These are phyloP conservation scores for Camellia granthamiana DNA, from an alignment of 148 eudicot species.

Conservation along the genomic window DNA sequence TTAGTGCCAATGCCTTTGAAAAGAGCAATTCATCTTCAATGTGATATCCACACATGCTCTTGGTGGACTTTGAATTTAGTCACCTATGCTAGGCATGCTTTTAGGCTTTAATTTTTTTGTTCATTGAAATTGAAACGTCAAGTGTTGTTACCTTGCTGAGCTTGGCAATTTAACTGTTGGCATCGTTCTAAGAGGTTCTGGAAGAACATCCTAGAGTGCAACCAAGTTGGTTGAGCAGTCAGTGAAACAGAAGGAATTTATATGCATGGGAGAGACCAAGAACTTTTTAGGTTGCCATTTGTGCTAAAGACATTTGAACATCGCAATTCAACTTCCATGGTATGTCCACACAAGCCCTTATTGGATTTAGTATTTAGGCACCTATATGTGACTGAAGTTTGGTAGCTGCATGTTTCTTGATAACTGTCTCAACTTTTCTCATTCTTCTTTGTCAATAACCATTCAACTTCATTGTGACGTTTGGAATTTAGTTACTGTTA, in stretches of 20 bases:
- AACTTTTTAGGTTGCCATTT: not conserved
- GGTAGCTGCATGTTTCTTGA: not conserved
- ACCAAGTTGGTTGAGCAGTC: no score
- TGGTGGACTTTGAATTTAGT: not conserved
- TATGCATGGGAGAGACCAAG: no score
- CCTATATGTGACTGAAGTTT: not conserved
- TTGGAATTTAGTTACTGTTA: not conserved
- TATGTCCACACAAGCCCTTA: not conserved
- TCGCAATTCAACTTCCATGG: no score
- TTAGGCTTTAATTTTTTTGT: not conserved
- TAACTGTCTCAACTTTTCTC: not conserved
- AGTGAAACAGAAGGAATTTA: not conserved
- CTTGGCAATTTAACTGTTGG: no score
- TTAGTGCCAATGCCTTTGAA: not conserved
- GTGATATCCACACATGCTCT: not conserved
- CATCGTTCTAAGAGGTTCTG: no score
- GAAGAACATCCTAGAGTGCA: no score
- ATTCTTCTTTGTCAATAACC: slow-evolving; percentile 4
- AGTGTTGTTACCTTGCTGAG: no score
- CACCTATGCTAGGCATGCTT: not conserved
- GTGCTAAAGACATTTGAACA: no score
- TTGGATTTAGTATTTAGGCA: not conserved
- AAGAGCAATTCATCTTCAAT: not conserved
- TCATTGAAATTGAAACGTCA: no score
- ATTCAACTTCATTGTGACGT: not conserved